Percentiles rank a stretch among this genome's conserved stretches.
phyloP scores from a whole-genome alignment of 306 rosid genomes.

The Spatholobus suberectus region DNA sequence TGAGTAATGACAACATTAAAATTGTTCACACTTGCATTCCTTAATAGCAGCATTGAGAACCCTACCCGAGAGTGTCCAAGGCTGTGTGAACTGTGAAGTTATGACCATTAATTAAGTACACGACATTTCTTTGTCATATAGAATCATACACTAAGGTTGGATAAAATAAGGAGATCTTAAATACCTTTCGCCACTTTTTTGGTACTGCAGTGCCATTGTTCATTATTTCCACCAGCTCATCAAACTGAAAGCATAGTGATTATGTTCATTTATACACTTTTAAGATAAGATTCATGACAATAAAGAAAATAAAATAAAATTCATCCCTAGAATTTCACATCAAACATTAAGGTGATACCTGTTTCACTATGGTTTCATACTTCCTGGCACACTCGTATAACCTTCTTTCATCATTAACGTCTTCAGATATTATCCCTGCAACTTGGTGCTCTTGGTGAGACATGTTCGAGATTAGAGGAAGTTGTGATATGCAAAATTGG shows the following conservation, averaged over 20 bases:
- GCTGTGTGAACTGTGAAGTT: neutral
- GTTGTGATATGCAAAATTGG: neutral
- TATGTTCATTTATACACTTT: neutral
- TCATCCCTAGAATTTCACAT: neutral
- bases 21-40: neutral
- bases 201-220: neutral
- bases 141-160: neutral
- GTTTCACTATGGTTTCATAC: constrained; percentile 45
- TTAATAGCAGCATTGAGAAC: neutral
- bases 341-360: constrained; percentile 37
- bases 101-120: neutral
- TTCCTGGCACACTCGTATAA: constrained; percentile 41
- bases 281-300: neutral
- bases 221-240: constrained; percentile 32
- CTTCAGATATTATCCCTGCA: neutral
- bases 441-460: constrained; percentile 5
- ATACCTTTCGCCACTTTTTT: constrained; percentile 36
- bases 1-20: neutral
- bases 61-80: neutral
- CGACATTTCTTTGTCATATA: neutral
- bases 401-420: constrained; percentile 35
- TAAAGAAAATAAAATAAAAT: neutral
- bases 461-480: constrained; percentile 24
- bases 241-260: constrained; percentile 43
- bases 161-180: neutral